These are phyloP conservation scores for Grosmannia huntii DNA, from an alignment of 2,329 filamentous ascomycete genomes.

Conservation along the genomic window DNA sequence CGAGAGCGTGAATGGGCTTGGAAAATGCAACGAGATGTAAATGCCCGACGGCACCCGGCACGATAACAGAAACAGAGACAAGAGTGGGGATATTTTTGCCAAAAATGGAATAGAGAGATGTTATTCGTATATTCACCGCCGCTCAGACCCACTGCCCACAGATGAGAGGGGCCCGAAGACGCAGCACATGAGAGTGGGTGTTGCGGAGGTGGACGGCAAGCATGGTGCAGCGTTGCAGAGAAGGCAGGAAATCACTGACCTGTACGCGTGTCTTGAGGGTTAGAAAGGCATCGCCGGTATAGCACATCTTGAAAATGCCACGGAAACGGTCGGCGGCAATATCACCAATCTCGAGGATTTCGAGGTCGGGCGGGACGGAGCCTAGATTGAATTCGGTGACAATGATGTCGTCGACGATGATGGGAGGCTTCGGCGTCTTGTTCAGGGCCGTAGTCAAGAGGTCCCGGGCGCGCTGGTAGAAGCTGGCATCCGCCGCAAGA, in stretches of 20 bases:
- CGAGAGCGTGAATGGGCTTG: no score
- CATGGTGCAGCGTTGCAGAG: no score
- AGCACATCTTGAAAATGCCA: constrained; percentile 99
- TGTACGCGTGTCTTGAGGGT: constrained; percentile 94
- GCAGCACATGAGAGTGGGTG: not conserved
- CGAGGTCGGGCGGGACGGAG: constrained; percentile 83
- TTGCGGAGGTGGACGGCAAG: not conserved
- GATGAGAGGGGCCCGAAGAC: not conserved
- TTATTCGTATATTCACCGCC: constrained; percentile 2
- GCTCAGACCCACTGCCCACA: not conserved
- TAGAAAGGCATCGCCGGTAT: constrained; percentile 87
- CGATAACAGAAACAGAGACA: not conserved
- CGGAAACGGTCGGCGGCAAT: constrained; percentile 92
- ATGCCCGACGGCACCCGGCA: not conserved
- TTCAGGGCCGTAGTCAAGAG: constrained; percentile 91
- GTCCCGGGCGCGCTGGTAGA: constrained; percentile 82
- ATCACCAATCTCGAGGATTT: constrained; percentile 96
- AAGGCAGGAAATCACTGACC: constrained; percentile 32
- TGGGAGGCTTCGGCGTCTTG: constrained; percentile 94
- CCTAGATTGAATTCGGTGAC: constrained; percentile 96
- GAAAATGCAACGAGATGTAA: not conserved
- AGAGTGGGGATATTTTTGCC: not conserved
- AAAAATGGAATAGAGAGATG: not conserved
- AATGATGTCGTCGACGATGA: constrained; percentile 98
- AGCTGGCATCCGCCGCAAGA: constrained; percentile 84